phyloP scores from a whole-genome alignment of 2,329 filamentous ascomycete species.

The Paecilomyces niveus region DNA sequence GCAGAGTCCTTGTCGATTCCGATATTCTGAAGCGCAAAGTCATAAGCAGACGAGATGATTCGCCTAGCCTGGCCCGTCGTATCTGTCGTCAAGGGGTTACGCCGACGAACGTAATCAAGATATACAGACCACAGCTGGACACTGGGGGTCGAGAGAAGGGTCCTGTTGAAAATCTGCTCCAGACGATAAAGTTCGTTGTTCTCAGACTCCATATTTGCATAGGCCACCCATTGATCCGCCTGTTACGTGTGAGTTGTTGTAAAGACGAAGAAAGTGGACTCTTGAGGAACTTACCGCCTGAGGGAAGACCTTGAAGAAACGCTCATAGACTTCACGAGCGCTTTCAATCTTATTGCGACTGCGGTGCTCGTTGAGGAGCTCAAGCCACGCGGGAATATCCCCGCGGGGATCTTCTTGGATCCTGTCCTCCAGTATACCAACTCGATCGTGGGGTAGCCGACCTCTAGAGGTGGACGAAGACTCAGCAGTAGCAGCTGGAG shows the following conservation, averaged over 20 bases:
- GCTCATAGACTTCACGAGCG: constrained; percentile 70
- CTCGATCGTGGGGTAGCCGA: constrained; percentile 63
- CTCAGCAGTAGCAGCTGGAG: constrained; percentile 37
- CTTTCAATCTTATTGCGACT: constrained; percentile 76
- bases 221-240: constrained; percentile 88
- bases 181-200: constrained; percentile 74
- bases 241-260: constrained; percentile 39
- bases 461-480: constrained; percentile 33
- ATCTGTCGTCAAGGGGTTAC: constrained; percentile 81
- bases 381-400: constrained; percentile 86
- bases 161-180: constrained; percentile 75
- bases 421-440: constrained; percentile 79
- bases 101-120: constrained; percentile 86
- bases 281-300: constrained; percentile 64
- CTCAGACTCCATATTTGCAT: constrained; percentile 82
- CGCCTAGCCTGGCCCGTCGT: constrained; percentile 66
- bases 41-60: constrained; percentile 78
- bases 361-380: constrained; percentile 77
- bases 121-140: constrained; percentile 89
- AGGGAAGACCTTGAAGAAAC: constrained; percentile 83
- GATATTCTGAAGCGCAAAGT: constrained; percentile 82
- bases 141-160: constrained; percentile 70
- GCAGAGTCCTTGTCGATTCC: constrained; percentile 89
- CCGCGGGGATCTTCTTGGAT: constrained; percentile 88
- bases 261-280: constrained; percentile 3